Conservation (phyloP, 2,329 filamentous ascomycete genomes). For the Epichloe coenophiala region DNA sequence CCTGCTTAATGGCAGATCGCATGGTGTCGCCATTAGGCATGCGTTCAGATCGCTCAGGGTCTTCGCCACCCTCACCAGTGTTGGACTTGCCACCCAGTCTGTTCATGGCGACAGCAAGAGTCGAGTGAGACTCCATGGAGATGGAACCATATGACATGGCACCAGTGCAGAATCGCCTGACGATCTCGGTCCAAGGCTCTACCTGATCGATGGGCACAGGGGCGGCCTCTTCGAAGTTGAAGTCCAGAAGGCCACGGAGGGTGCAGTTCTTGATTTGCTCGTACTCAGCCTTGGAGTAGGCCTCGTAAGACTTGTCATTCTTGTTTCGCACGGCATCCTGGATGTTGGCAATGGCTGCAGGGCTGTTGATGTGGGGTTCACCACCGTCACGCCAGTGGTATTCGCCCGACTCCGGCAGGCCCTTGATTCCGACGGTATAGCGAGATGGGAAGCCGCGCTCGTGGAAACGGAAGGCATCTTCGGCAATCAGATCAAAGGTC, state of each 20-base stretch:
- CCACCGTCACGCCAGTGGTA: conserved; percentile 98
- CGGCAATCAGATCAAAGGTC: conserved; percentile 84
- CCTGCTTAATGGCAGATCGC: conserved; percentile 95
- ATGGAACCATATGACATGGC: conserved; percentile 99
- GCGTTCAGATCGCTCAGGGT: conserved; percentile 75
- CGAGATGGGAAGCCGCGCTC: conserved; percentile 83
- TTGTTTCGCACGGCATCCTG: conserved; percentile 93
- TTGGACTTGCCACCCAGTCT: conserved; percentile 92
- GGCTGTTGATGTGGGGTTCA: conserved; percentile 90
- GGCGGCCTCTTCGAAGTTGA: conserved; percentile 78
- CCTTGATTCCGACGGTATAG: conserved; percentile 61
- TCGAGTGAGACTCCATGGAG: conserved; percentile 96
- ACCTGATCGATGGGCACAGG: conserved; percentile 92
- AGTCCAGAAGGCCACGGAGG: conserved; percentile 84
- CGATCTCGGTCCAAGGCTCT: conserved; percentile 96
- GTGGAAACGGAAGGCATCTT: conserved; percentile 89
- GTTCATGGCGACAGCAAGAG: conserved; percentile 93
- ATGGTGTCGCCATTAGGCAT: conserved; percentile 91
- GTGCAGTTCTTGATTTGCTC: conserved; percentile 97
- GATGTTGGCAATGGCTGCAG: conserved; percentile 87
- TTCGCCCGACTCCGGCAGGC: conserved; percentile 82
- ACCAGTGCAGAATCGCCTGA: conserved; percentile 89
- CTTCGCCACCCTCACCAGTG: conserved; percentile 93
- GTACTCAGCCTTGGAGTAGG: conserved; percentile 84
- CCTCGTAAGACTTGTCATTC: conserved; percentile 97